Percentiles rank a stretch among this genome's conserved stretches.
Conservation (phyloP, 2,329 filamentous ascomycete species). For the Pseudovirgaria hyperparasitica region DNA sequence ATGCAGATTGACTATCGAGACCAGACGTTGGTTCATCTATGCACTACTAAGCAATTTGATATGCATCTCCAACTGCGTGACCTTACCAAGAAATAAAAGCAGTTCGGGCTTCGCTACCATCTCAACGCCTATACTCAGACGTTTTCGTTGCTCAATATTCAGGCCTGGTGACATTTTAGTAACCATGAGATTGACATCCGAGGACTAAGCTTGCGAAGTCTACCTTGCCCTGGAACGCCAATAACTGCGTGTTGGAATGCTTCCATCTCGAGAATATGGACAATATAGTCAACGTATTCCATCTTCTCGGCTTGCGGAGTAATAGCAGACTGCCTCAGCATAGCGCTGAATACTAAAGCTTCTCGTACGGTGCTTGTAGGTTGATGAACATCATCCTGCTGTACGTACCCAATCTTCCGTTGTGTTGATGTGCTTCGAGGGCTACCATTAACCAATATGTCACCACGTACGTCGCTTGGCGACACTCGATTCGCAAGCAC, state of each 20-base stretch:
- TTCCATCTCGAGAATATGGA: conserved; percentile 14
- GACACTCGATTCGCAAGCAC: conserved; percentile 18
- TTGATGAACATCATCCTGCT: conserved; percentile 20
- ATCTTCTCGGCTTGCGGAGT: conserved; percentile 12
- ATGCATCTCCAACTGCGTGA: no score
- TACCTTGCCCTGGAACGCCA: conserved; percentile 12
- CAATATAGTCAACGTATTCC: conserved; percentile 15
- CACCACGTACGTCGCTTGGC: conserved; percentile 15
- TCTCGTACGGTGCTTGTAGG: conserved; percentile 16
- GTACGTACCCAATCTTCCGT: conserved; percentile 19
- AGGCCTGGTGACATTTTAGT: no score
- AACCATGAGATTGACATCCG: neutral
- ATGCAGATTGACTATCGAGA: conserved; percentile 45
- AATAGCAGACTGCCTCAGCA: conserved; percentile 15
- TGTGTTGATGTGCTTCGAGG: conserved; percentile 16
- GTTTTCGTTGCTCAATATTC: conserved; percentile 4
- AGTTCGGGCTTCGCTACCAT: conserved; percentile 14
- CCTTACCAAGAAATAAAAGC: conserved; percentile 15
- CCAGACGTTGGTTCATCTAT: conserved; percentile 36
- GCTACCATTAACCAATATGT: conserved; percentile 17
- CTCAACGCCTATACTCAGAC: conserved; percentile 4
- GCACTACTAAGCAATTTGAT: conserved; percentile 46
- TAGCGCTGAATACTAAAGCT: conserved; percentile 17
- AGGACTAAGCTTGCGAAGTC: no score
- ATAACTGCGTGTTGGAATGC: conserved; percentile 15